Conservation (phyloP, 2,329 filamentous ascomycete species). For the Emmonsiellopsis sp. region DNA sequence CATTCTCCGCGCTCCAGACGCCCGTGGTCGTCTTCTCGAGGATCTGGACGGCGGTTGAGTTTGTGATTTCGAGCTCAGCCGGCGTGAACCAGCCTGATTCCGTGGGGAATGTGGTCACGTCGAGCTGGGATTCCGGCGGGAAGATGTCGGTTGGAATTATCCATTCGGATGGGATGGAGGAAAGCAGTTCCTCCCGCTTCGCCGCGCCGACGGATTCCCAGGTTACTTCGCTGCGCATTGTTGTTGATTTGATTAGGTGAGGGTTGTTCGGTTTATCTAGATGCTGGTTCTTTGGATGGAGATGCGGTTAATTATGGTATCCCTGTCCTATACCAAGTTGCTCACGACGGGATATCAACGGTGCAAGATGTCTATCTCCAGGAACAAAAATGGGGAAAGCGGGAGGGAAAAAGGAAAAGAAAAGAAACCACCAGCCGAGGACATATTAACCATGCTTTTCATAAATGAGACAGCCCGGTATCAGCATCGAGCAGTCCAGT, state of each 20-base stretch:
- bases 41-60: slow-evolving; percentile 6
- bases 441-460: too few relatives aligned
- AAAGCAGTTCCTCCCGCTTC: slow-evolving; percentile 30
- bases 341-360: too few relatives aligned
- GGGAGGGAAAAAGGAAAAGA: too few relatives aligned
- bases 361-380: too few relatives aligned
- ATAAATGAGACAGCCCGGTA: too few relatives aligned
- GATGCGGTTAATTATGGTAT: too few relatives aligned
- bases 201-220: slow-evolving; percentile 27
- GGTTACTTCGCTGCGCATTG: slow-evolving; percentile 7
- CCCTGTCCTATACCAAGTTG: too few relatives aligned
- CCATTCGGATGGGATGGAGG: slow-evolving; percentile 33
- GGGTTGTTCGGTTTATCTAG: neutral
- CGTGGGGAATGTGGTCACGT: slow-evolving; percentile 11
- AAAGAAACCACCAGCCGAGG: too few relatives aligned
- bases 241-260: neutral
- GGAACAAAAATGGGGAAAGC: too few relatives aligned
- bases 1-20: slow-evolving; percentile 12
- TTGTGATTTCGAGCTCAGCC: slow-evolving; percentile 12
- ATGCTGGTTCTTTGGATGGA: neutral
- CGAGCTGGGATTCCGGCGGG: slow-evolving; percentile 8
- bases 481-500: too few relatives aligned
- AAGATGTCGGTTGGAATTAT: slow-evolving; percentile 18
- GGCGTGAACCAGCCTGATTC: slow-evolving; percentile 12
- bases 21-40: slow-evolving; percentile 12